These are phyloP conservation scores for Phytopythium mirpurense DNA, from an alignment of 352 stramenopile genomes.

Conservation along the genomic window DNA sequence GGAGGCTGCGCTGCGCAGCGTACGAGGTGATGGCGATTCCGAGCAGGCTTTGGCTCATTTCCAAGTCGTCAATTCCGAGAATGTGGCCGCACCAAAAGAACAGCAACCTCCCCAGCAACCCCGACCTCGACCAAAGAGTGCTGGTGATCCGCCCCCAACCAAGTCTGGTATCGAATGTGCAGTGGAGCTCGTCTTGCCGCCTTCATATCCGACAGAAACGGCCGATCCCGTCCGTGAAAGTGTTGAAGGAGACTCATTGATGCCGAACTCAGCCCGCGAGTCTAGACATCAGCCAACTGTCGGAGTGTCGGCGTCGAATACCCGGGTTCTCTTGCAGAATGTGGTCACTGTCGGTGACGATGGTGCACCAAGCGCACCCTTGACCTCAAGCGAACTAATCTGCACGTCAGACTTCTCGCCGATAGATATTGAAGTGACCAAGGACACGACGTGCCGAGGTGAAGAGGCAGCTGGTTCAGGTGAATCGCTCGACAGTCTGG, in stretches of 20 bases:
- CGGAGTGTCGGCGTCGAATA: too few relatives aligned
- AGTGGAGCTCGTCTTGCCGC: background rate
- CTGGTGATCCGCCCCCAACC: background rate
- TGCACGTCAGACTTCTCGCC: too few relatives aligned
- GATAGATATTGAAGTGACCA: too few relatives aligned
- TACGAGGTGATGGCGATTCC: background rate
- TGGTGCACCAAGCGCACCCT: too few relatives aligned
- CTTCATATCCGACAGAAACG: background rate
- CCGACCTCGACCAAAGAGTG: constrained; percentile 1
- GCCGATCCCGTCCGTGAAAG: background rate
- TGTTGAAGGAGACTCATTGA: background rate
- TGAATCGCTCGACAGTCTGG: too few relatives aligned
- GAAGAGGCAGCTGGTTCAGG: too few relatives aligned
- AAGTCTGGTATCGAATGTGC: background rate
- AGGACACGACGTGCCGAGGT: too few relatives aligned
- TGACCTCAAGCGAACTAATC: too few relatives aligned
- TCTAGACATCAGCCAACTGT: background rate
- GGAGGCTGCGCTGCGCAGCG: too few relatives aligned
- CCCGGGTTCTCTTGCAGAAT: too few relatives aligned
- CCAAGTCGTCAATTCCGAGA: background rate
- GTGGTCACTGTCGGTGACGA: too few relatives aligned
- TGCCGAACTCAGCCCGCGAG: background rate
- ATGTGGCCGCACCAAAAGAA: background rate
- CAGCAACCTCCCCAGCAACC: background rate
- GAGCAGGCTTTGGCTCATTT: background rate